Evolutionary conservation across 1,284 basidiomycete genomes (phyloP), one percentile per base, ranked within the genome.

Genomic region (Fomitiporia mediterranea): DNA sequence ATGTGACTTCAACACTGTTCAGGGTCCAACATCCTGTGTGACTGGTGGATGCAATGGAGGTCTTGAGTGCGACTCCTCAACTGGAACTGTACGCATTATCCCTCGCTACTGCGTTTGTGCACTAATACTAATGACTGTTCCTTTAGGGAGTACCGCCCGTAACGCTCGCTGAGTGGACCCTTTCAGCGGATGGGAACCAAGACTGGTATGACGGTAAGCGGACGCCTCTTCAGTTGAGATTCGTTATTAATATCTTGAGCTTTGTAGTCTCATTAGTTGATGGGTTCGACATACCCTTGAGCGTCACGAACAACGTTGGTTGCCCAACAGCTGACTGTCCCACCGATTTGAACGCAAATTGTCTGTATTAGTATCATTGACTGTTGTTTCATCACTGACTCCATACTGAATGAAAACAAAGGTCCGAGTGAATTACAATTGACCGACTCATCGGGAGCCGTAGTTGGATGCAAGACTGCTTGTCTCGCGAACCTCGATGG

Each of bases 241-340:
- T 43, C 67, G 67, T 32, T 72, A 51, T 71, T 17, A 54, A 43
- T 32, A 17, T 17, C 32, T 34, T 1, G 4, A 19, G 11, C 8
- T 21, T 3, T 4, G 17, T 40, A 71, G 72, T 80, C 17, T 79
- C 76, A 28, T 69, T 80, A 34, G 80, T 82, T 17, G 79, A 82
- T 61, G 81, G 81, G 0, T 80, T 75, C 67, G 83, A 85, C 67
- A 64, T 85, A 4, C 83, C 84, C 5, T 69, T 81, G 66, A 66
- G 71, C 4, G 80, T 85, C 57, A 69, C 68, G 42, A 80, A 79
- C 68, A 76, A 74, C 64, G 65, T 66, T 27, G 77, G 76, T n/a
- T 84, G 82, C 65, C 65, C 61, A 8, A 67, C 75, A 11, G 74
- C 79, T 2, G 67, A 70, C 47, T 85, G 83, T 66, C 67, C 76